Evolutionary conservation across 805 yeast species (phyloP), one percentile per base, ranked within the genome.

Genomic region (Candida insectalens): DNA sequence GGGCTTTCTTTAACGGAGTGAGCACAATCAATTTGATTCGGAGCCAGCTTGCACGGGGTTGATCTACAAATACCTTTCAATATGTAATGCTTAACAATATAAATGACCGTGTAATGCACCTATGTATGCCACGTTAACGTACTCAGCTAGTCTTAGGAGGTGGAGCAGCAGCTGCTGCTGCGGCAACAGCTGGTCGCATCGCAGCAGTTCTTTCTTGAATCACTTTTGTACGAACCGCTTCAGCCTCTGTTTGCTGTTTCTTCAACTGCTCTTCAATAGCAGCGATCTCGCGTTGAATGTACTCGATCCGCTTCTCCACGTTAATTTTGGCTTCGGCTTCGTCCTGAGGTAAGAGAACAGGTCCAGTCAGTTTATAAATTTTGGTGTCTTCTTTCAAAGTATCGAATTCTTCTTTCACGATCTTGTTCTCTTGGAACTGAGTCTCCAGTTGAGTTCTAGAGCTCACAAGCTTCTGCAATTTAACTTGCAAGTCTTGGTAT

Each of bases 371-470:
- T 58, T 92, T 92, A 62, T 74, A 92, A 18, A 92, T 76, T 46
- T 82, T 83, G 12, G 94, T 68, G 23, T 74, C 82, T 36, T 71
- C 70, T 36, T 83, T 61, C 29, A 59, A 46, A 6, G 42, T 45
- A 19, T 69, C 72, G 47, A 92, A 83, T 58, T 92, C 98, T 37
- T 72, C 77, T 43, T 77, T 67, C 12, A 92, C 98, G 32, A 92
- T 88, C 47, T 77, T 77, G 56, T 88, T 88, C 56, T 92, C 99
- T 57, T 92, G 98, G 46, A 66, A 73, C 59, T 92, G 99, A 1
- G 96, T 83, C 52, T 92, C 99, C 30, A 92, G 69, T 50, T 78
- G 74, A 44, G 89, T 94, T 49, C 97, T 76, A 9, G 85, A 74
- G 4, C 72, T 62, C 25, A 87, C 67, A 28, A 75, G 62, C 33